A percentile compares a stretch with the other conserved stretches of the same genome.
Conservation (phyloP, 805 yeast genomes). For the Candida loeiensis region DNA sequence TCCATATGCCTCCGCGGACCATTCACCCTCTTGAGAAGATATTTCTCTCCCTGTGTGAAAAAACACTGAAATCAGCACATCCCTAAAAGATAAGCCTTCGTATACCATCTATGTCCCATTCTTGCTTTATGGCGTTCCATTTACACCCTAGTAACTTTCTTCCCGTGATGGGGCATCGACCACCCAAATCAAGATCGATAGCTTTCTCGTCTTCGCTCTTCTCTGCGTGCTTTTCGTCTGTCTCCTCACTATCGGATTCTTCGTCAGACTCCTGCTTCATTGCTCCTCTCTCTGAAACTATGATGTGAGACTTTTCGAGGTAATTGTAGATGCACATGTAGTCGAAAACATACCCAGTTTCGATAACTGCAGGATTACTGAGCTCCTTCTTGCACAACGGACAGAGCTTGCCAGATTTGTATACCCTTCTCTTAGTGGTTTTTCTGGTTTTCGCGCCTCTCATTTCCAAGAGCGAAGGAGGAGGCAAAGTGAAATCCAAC, state of each 20-base stretch:
- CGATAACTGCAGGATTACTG: conserved; percentile 80
- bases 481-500: conserved; percentile 48
- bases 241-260: conserved; percentile 17
- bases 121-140: conserved; percentile 52
- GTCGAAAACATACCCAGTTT: conserved; percentile 88
- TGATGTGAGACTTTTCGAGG: conserved; percentile 46
- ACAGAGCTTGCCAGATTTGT: conserved; percentile 44
- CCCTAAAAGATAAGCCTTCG: conserved; percentile 65
- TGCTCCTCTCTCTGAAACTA: conserved; percentile 19
- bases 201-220: conserved; percentile 9
- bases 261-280: conserved; percentile 14
- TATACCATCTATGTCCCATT: conserved; percentile 73
- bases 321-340: conserved; percentile 77
- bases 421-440: conserved; percentile 14
- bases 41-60: too few relatives aligned
- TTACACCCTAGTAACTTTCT: conserved; percentile 67
- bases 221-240: conserved; percentile 12
- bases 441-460: conserved; percentile 12
- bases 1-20: background rate
- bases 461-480: conserved; percentile 34
- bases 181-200: conserved; percentile 47
- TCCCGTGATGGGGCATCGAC: conserved; percentile 83
- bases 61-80: too few relatives aligned
- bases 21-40: too few relatives aligned
- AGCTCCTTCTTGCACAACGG: conserved; percentile 66